Base-by-base conservation (phyloP, 805 yeast species). In the Saccharomycopsis malanga region DNA sequence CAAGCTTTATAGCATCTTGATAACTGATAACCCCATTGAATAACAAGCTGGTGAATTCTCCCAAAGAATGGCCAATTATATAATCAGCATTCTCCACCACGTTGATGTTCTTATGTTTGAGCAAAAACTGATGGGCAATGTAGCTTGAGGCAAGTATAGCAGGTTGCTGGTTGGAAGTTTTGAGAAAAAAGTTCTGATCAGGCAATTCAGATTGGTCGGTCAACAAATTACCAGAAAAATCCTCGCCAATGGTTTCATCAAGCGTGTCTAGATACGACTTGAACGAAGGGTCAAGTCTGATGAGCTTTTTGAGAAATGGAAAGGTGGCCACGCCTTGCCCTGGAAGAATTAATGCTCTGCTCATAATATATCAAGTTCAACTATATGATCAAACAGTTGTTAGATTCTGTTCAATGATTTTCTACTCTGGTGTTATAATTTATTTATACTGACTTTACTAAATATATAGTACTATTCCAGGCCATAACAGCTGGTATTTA, bases 261-360 rank as follows among this genome's bases (percentile, higher is more conserved):
- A 46, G 22, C n/a, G 12, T 12, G 18, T 36, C 22, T 22, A 49
- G 25, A 14, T 39, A 21, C 17, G 29, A 12, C n/a, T 23, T 14
- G 18, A 45, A 49, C 6, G n/a, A 10, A 4, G 46, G 50, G 22
- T 41, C 36, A 7, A 32, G 18, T 15, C 12, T 17, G 4, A 49
- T 20, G 24, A 45, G 29, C 47, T 17, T 18, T 12, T 29, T 38
- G 20, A 49, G 39, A 39, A 48, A 45, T 18, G 36, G 24, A 20
- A 51, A 51, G 23, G 27, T 27, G n/a, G 52, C 45, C n/a, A 41
- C 25, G 37, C 54, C 54, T 17, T 51, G 54, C 2, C 54, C 54
- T 3, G 54, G 54, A 15, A 48, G 25, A 10, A 51, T 39, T 12
- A 51, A 34, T 9, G 45, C 48, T 25, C 37, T 44, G 23, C 34